phyloP scores from a whole-genome alignment of 2,329 filamentous ascomycete species.

The Coleophoma cylindrospora region DNA sequence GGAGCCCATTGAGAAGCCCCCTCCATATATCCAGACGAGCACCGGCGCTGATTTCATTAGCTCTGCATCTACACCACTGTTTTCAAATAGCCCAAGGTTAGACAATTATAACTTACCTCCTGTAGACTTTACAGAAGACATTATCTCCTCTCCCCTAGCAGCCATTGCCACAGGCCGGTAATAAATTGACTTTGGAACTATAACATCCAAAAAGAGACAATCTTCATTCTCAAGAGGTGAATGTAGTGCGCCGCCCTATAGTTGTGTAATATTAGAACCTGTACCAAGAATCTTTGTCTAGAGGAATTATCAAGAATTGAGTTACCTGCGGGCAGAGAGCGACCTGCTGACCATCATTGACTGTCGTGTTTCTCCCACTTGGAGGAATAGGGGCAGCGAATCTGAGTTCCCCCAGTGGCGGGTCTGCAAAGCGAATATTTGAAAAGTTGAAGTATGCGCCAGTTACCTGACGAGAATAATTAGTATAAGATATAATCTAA shows the following conservation, averaged over 20 bases:
- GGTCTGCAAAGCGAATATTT: slow-evolving; percentile 37
- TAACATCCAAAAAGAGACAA: slow-evolving; percentile 43
- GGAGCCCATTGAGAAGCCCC: slow-evolving; percentile 35
- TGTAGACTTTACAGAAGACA: too few species aligned
- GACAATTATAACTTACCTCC: too few species aligned
- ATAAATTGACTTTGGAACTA: slow-evolving; percentile 33
- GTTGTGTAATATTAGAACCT: slow-evolving; percentile 5
- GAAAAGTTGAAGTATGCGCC: slow-evolving; percentile 32
- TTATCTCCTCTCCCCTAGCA: too few species aligned
- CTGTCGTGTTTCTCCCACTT: slow-evolving; percentile 15
- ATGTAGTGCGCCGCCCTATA: background rate
- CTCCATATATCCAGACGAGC: slow-evolving; percentile 43
- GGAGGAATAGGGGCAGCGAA: slow-evolving; percentile 33
- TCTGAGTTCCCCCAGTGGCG: slow-evolving; percentile 34
- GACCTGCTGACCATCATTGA: slow-evolving; percentile 25
- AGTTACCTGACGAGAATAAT: slow-evolving; percentile 15
- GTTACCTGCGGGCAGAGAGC: slow-evolving; percentile 30
- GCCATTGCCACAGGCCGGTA: slow-evolving; percentile 8
- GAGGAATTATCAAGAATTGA: slow-evolving; percentile 30
- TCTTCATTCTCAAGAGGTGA: slow-evolving; percentile 29
- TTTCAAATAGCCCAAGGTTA: too few species aligned
- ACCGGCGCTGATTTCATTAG: slow-evolving; percentile 8
- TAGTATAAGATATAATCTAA: too few species aligned
- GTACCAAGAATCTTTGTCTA: slow-evolving; percentile 4
- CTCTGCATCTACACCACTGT: slow-evolving; percentile 11